Conservation (phyloP, 1,284 basidiomycete species). For the Sporisorium reilianum region DNA sequence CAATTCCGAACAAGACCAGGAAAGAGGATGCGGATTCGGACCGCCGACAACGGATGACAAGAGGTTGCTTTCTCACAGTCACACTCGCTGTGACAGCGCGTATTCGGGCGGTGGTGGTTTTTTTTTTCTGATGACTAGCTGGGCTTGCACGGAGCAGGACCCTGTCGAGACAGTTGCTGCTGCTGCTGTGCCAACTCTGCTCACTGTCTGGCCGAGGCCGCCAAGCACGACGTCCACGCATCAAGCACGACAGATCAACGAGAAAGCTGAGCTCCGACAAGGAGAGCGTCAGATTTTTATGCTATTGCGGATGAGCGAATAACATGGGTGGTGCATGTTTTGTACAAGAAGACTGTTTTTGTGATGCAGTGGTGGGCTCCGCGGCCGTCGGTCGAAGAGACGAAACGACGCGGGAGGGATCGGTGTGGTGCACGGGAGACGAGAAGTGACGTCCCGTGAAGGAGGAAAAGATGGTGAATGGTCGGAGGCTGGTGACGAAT, state of each 20-base stretch:
- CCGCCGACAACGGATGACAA: no score
- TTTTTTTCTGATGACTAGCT: no score
- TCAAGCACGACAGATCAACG: not conserved
- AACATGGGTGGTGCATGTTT: conserved; percentile 36
- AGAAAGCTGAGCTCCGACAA: conserved; percentile 25
- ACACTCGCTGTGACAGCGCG: no score
- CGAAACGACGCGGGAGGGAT: conserved; percentile 1
- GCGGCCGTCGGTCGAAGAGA: conserved; percentile 3
- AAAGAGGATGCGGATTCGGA: no score
- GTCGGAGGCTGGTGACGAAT: not conserved
- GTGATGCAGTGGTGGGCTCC: conserved; percentile 9
- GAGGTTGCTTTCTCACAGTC: no score
- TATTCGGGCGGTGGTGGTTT: no score
- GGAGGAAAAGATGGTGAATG: not conserved
- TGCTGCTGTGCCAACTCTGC: no score
- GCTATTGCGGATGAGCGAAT: conserved; percentile 27
- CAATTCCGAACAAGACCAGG: no score
- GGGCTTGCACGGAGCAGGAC: no score
- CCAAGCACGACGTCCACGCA: not conserved
- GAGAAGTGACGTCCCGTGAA: not conserved
- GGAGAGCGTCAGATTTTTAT: conserved; percentile 37
- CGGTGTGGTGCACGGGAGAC: not conserved
- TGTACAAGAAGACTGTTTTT: conserved; percentile 31
- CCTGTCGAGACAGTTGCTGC: no score
- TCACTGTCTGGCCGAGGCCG: not conserved